phyloP scores from a whole-genome alignment of 306 rosid genomes.

The Dryas drummondii region DNA sequence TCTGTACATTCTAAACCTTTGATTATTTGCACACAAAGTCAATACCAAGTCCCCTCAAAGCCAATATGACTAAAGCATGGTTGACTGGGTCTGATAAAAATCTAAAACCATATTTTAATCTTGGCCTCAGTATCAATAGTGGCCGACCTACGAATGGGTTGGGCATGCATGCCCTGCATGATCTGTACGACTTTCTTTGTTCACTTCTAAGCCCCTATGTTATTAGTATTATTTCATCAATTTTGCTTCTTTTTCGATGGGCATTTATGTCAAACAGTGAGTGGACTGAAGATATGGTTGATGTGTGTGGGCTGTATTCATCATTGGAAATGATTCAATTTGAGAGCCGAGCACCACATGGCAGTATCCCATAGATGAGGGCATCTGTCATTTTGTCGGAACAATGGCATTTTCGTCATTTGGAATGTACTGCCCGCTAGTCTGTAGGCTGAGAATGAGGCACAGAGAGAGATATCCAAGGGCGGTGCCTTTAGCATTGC shows the following conservation, averaged over 20 bases:
- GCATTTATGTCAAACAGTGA: constrained; percentile 1
- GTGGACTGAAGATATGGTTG: constrained; percentile 5
- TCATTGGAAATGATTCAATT: constrained; percentile 34
- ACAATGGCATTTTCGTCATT: constrained; percentile 18
- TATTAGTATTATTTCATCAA: no score
- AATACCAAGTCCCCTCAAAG: not conserved
- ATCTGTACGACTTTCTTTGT: not conserved
- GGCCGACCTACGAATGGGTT: constrained; percentile 1
- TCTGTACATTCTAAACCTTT: no score
- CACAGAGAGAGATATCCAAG: no score
- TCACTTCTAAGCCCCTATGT: not conserved
- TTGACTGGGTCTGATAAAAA: not conserved
- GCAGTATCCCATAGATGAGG: not conserved
- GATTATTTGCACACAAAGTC: not conserved
- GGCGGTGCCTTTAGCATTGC: no score
- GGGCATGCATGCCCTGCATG: constrained; percentile 1
- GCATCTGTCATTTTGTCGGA: not conserved
- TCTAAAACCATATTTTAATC: not conserved
- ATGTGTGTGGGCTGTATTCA: constrained; percentile 29
- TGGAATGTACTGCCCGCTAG: not conserved
- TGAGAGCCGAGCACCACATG: not conserved
- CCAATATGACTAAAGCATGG: not conserved
- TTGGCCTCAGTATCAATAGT: not conserved
- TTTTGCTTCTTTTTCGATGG: not conserved
- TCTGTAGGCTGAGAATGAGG: no score